Evolutionary conservation across 2,329 filamentous ascomycete genomes (phyloP).

Genomic region (Aspergillus flavus): DNA sequence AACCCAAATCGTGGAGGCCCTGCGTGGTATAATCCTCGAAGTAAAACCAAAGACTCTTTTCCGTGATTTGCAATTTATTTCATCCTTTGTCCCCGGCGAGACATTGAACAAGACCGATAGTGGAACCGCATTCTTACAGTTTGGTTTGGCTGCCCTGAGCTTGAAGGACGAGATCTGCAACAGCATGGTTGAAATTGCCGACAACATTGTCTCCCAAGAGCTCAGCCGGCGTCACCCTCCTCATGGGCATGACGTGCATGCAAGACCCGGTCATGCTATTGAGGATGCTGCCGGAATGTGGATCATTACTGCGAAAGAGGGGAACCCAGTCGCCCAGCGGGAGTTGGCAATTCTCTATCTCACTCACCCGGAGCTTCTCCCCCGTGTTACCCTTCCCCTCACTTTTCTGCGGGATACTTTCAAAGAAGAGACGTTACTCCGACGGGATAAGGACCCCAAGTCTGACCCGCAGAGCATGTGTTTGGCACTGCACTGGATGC

Average conservation of each 20-base stretch:
- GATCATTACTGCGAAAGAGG: conserved; percentile 91
- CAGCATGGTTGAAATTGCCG: conserved; percentile 77
- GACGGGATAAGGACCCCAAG: conserved; percentile 62
- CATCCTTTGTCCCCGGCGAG: conserved; percentile 61
- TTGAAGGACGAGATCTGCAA: conserved; percentile 86
- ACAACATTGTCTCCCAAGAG: conserved; percentile 66
- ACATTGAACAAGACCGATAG: conserved; percentile 61
- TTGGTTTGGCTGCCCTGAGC: conserved; percentile 81
- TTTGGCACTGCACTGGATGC: conserved; percentile 97
- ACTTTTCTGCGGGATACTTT: conserved; percentile 86
- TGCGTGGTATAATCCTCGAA: conserved; percentile 68
- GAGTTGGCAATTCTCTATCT: conserved; percentile 94
- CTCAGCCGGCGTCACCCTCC: conserved; percentile 41
- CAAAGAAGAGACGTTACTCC: conserved; percentile 79
- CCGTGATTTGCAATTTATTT: conserved; percentile 74
- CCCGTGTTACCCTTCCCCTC: conserved; percentile 77
- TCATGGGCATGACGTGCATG: conserved; percentile 32
- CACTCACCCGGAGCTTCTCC: conserved; percentile 82
- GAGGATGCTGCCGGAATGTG: conserved; percentile 86
- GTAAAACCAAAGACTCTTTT: conserved; percentile 80
- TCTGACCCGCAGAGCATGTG: conserved; percentile 90
- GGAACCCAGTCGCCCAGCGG: conserved; percentile 82
- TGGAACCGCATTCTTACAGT: conserved; percentile 85
- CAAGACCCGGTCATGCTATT: conserved; percentile 40
- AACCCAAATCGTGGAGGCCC: conserved; percentile 63